These are phyloP conservation scores for Fusarium sp. DNA, from an alignment of 2,329 filamentous ascomycete species.

Conservation along the genomic window DNA sequence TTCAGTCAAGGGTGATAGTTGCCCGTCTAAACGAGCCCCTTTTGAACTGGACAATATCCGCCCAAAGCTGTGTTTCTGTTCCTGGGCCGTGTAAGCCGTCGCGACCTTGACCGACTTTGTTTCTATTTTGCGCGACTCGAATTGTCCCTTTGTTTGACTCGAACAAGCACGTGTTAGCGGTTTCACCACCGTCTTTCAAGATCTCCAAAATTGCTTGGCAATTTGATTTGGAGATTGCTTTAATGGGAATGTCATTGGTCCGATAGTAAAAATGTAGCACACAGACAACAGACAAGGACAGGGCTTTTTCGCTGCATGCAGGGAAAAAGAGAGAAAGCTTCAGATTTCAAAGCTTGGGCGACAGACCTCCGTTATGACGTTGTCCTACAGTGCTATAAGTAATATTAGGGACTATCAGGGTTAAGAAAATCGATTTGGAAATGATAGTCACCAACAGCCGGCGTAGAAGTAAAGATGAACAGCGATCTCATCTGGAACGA, in stretches of 20 bases:
- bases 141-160: slow-evolving; percentile 1
- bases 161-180: slow-evolving; percentile 21
- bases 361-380: slow-evolving; percentile 8
- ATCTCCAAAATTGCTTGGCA: slow-evolving; percentile 26
- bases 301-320: background rate
- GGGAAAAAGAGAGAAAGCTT: slow-evolving; percentile 3
- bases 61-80: background rate
- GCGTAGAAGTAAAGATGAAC: background rate
- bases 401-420: slow-evolving; percentile 7
- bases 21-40: slow-evolving; percentile 5
- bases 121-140: background rate
- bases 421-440: slow-evolving; percentile 4
- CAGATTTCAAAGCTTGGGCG: slow-evolving; percentile 1
- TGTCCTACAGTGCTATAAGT: background rate
- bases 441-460: slow-evolving; percentile 2
- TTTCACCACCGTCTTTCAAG: slow-evolving; percentile 17
- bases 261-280: slow-evolving; percentile 20
- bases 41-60: background rate
- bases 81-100: background rate
- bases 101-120: slow-evolving; percentile 3
- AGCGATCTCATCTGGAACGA: slow-evolving; percentile 22
- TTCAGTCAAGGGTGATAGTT: slow-evolving; percentile 7
- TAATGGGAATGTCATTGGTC: slow-evolving; percentile 19
- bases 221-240: slow-evolving; percentile 28
- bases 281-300: slow-evolving; percentile 19